Conservation (phyloP, 441 rosid genomes). For the Dalechampia spathulata region DNA sequence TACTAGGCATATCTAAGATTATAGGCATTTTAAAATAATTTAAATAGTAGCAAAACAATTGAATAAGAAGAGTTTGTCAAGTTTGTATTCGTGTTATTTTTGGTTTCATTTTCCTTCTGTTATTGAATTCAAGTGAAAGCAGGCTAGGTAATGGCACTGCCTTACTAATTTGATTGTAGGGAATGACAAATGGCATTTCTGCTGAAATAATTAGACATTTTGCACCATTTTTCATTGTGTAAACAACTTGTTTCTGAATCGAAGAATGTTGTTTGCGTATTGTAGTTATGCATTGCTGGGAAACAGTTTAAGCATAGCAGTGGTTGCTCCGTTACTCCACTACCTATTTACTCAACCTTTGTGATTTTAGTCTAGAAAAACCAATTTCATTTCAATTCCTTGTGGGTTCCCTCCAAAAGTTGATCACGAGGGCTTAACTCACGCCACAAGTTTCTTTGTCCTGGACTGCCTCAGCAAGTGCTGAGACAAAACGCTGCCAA, state of each 20-base stretch:
- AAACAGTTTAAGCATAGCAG: conserved; percentile 85
- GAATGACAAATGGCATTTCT: neutral
- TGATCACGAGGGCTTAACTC: too few relatives aligned
- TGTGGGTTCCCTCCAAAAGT: too few relatives aligned
- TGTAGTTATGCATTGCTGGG: conserved; percentile 90
- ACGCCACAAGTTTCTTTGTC: too few relatives aligned
- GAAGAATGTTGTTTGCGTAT: neutral
- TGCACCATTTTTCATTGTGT: neutral
- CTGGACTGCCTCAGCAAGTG: too few relatives aligned
- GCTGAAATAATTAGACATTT: neutral
- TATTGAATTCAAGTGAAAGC: neutral
- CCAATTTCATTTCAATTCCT: too few relatives aligned
- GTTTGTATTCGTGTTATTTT: neutral
- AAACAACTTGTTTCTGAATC: neutral
- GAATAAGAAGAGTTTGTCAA: too few relatives aligned
- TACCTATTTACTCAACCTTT: conserved; percentile 46
- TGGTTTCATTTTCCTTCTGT: neutral
- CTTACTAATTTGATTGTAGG: too few relatives aligned
- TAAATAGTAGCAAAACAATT: neutral
- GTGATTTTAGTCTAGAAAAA: too few relatives aligned
- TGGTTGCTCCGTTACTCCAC: conserved; percentile 69
- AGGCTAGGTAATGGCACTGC: neutral
- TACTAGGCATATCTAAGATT: neutral
- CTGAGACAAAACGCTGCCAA: too few relatives aligned
- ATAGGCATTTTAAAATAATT: neutral